Evolutionary conservation across 1,284 basidiomycete genomes (phyloP).

Genomic region (Somion occarium): DNA sequence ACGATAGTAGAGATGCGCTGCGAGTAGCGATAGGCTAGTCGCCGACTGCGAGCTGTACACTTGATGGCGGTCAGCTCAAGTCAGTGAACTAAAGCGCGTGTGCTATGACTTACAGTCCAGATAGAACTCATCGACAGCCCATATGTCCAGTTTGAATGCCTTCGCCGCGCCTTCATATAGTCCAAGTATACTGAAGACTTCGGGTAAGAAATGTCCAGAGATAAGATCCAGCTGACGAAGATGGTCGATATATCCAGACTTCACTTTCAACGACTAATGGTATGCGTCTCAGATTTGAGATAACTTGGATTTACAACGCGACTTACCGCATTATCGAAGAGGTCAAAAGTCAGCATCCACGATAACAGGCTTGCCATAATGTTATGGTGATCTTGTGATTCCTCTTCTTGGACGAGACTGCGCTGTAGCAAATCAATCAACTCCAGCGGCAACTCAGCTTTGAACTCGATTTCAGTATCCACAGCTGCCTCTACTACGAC

Average conservation of each 20-base stretch:
- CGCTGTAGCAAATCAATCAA: conserved; percentile 62
- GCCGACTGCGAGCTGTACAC: conserved; percentile 59
- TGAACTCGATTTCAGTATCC: conserved; percentile 49
- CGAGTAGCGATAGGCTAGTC: conserved; percentile 64
- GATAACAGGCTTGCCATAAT: conserved; percentile 70
- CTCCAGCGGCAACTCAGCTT: conserved; percentile 57
- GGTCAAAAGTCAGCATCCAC: conserved; percentile 89
- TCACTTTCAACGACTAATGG: conserved; percentile 75
- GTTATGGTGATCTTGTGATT: conserved; percentile 35
- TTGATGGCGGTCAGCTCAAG: conserved; percentile 24
- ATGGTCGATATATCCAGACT: conserved; percentile 81
- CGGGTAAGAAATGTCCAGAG: conserved; percentile 66
- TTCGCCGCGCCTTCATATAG: conserved; percentile 56
- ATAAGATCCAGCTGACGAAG: conserved; percentile 72
- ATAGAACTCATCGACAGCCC: conserved; percentile 84
- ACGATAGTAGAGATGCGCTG: conserved; percentile 88
- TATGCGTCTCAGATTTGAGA: conserved; percentile 4
- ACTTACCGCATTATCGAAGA: conserved; percentile 83
- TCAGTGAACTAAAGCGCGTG: background rate
- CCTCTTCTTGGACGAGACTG: conserved; percentile 36
- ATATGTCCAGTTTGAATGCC: conserved; percentile 74
- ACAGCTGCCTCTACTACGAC: conserved; percentile 85
- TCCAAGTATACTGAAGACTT: conserved; percentile 65
- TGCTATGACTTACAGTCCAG: conserved; percentile 64
- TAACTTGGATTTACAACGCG: background rate